Evolutionary conservation across 768 basidiomycete species (phyloP).

Genomic region (Lactarius indigo): DNA sequence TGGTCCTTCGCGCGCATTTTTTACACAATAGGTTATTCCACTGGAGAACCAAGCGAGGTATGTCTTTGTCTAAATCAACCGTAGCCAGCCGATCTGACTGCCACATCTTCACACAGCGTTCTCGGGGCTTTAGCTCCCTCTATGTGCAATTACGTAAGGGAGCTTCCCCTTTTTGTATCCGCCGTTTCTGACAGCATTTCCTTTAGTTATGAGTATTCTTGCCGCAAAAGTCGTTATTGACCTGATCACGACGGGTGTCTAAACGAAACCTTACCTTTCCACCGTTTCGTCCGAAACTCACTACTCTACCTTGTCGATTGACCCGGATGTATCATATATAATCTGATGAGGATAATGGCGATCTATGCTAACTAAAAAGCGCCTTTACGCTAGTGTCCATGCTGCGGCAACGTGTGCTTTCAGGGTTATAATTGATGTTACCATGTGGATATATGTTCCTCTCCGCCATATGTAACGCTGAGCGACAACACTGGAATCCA

Average conservation of each 20-base stretch:
- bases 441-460: background rate
- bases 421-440: background rate
- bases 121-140: background rate
- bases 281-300: background rate
- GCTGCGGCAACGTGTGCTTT: background rate
- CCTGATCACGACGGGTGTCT: conserved; percentile 15
- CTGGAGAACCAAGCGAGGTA: conserved; percentile 43
- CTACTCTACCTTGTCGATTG: background rate
- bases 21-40: conserved; percentile 46
- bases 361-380: background rate
- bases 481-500: background rate
- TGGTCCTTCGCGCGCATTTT: conserved; percentile 41
- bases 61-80: background rate
- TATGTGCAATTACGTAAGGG: background rate
- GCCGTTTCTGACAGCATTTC: background rate
- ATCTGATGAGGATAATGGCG: background rate
- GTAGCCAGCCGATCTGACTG: background rate
- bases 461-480: background rate
- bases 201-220: background rate
- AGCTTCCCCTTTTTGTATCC: background rate
- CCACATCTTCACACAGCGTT: too few species aligned
- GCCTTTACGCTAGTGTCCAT: background rate
- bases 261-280: background rate
- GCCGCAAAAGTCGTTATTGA: conserved; percentile 17
- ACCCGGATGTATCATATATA: background rate